A percentile compares a stretch with the other conserved stretches of the same genome.
Evolutionary conservation across 352 stramenopile species (phyloP).

Genomic region (Globisporangium yorkense): DNA sequence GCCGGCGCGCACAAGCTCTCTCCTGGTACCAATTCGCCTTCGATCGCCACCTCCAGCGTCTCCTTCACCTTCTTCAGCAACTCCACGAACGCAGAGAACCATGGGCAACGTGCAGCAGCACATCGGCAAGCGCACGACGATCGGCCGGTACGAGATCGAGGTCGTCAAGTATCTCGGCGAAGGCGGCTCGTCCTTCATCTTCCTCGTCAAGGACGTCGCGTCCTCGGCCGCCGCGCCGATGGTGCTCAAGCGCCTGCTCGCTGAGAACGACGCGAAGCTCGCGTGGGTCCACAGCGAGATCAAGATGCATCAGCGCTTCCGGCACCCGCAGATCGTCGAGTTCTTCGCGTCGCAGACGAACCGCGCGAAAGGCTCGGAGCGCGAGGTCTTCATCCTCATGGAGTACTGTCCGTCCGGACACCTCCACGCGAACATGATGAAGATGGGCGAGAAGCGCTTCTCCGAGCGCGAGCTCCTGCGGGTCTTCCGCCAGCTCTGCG

Average conservation of each 20-base stretch:
- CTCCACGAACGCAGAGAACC: neutral
- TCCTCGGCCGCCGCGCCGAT: slow-evolving; percentile 28
- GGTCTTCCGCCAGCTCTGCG: slow-evolving; percentile 67
- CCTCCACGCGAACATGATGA: slow-evolving; percentile 90
- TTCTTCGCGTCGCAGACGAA: slow-evolving; percentile 51
- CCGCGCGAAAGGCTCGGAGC: slow-evolving; percentile 32
- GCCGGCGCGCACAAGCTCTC: neutral
- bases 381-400: slow-evolving; percentile 95
- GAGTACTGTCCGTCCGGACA: slow-evolving; percentile 94
- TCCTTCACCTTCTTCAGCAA: too few species aligned
- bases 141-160: slow-evolving; percentile 63
- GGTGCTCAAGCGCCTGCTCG: slow-evolving; percentile 71
- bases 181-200: slow-evolving; percentile 79
- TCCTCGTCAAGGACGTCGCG: slow-evolving; percentile 61
- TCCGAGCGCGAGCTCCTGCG: slow-evolving; percentile 54
- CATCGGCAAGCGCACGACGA: slow-evolving; percentile 56
- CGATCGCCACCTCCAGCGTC: neutral
- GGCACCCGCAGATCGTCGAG: slow-evolving; percentile 61
- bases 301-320: slow-evolving; percentile 66
- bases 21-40: neutral
- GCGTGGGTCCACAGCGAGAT: slow-evolving; percentile 65
- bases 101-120: slow-evolving; percentile 82
- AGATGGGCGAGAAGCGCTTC: slow-evolving; percentile 76
- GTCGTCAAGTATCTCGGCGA: slow-evolving; percentile 71
- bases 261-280: slow-evolving; percentile 58